phyloP scores from a whole-genome alignment of 768 basidiomycete genomes.

The Tulasnella sp. region DNA sequence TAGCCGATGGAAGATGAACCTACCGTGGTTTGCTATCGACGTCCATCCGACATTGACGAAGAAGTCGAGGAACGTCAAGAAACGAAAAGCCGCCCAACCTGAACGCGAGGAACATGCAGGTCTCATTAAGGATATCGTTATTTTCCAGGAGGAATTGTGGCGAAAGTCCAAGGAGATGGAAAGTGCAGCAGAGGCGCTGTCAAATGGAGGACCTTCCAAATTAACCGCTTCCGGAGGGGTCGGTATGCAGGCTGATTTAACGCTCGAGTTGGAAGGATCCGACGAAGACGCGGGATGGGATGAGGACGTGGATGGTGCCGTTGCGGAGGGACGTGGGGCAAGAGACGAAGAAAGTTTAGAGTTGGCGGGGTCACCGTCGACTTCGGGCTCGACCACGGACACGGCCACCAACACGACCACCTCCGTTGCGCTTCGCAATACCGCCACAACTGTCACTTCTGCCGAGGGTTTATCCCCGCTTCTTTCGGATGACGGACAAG shows the following conservation, averaged over 20 bases:
- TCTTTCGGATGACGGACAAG: background rate
- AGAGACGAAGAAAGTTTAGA: conserved; percentile 4
- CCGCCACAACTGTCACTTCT: background rate
- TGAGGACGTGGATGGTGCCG: conserved; percentile 28
- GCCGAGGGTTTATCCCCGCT: background rate
- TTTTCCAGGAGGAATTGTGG: conserved; percentile 59
- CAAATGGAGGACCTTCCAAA: background rate
- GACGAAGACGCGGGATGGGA: conserved; percentile 33
- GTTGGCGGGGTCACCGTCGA: conserved; percentile 14
- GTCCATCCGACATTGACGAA: conserved; percentile 10
- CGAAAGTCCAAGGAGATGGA: conserved; percentile 25
- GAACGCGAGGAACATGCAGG: conserved; percentile 34
- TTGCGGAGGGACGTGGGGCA: conserved; percentile 18
- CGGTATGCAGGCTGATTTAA: background rate
- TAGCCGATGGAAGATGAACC: conserved; percentile 49
- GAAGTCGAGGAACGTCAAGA: conserved; percentile 6
- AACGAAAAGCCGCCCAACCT: conserved; percentile 31
- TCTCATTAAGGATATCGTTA: conserved; percentile 60
- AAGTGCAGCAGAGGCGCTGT: background rate
- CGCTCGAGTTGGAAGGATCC: conserved; percentile 31
- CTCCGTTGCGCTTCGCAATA: conserved; percentile 4
- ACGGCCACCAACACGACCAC: conserved; percentile 5
- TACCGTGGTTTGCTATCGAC: conserved; percentile 54
- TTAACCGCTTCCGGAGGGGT: background rate
- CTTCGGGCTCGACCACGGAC: background rate